A percentile compares a stretch with the other conserved stretches of the same genome.
These are phyloP conservation scores for Hordeum pubiflorum DNA, from an alignment of 202 grass and related monocot species.

Conservation along the genomic window DNA sequence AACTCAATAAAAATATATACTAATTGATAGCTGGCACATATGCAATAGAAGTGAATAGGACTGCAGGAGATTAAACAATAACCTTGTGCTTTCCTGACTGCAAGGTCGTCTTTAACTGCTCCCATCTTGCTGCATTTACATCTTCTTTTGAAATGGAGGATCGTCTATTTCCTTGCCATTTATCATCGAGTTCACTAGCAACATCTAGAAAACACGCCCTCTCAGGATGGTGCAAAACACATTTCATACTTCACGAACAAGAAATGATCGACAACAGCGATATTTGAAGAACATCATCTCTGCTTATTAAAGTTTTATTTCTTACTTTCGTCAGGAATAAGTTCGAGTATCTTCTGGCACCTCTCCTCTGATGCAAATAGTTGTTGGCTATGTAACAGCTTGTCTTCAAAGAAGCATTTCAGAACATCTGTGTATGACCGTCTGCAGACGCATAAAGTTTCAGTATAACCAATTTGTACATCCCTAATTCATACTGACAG, in stretches of 20 bases:
- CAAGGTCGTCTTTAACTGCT: conserved; percentile 69
- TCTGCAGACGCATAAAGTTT: conserved; percentile 34
- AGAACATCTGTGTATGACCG: conserved; percentile 83
- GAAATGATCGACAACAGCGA: neutral
- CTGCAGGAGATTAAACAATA: conserved; percentile 8
- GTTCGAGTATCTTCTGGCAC: conserved; percentile 3
- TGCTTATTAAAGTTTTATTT: neutral
- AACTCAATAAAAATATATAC: neutral
- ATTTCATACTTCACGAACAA: neutral
- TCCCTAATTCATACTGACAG: neutral
- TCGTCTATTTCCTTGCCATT: conserved; percentile 17
- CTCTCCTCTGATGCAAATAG: conserved; percentile 40
- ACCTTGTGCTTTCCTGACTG: conserved; percentile 93
- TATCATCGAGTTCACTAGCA: conserved; percentile 1
- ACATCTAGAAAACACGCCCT: neutral
- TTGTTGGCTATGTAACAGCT: conserved; percentile 54
- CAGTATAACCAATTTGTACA: conserved; percentile 12
- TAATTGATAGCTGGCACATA: neutral
- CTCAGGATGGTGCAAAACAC: neutral
- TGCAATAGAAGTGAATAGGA: neutral
- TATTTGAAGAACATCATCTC: neutral
- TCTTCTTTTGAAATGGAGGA: conserved; percentile 11
- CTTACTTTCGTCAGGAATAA: conserved; percentile 25
- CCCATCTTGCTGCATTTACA: conserved; percentile 42
- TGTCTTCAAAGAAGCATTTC: conserved; percentile 72